A percentile compares a stretch with the other conserved stretches of the same genome.
Evolutionary conservation across 371 early-diverging fungal genomes (phyloP).

Genomic region (Fennellomyces sp.): DNA sequence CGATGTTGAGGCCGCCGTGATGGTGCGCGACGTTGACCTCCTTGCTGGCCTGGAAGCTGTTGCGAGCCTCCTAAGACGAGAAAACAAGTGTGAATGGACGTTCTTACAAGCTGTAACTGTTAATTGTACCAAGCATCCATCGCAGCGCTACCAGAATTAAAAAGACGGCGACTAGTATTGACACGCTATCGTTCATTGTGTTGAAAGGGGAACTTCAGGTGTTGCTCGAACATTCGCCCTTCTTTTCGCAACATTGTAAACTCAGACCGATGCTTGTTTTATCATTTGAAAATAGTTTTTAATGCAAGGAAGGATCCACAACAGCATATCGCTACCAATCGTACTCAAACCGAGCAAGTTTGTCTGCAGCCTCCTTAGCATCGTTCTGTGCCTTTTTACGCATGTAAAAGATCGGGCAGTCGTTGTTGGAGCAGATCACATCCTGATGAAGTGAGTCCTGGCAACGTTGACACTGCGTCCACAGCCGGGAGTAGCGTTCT

Average conservation of each 20-base stretch:
- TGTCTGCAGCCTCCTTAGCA: constrained; percentile 67
- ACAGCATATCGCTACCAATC: background rate
- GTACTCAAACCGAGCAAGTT: background rate
- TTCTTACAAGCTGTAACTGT: background rate
- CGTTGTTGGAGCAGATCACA: constrained; percentile 97
- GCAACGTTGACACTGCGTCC: constrained; percentile 99
- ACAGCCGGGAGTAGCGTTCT: constrained; percentile 84
- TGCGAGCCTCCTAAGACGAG: constrained; percentile 42
- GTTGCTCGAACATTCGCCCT: background rate
- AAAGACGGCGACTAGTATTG: constrained; percentile 73
- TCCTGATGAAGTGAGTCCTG: constrained; percentile 97
- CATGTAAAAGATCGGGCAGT: constrained; percentile 99
- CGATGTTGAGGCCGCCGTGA: constrained; percentile 48
- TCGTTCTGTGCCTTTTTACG: constrained; percentile 98
- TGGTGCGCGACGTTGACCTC: constrained; percentile 43
- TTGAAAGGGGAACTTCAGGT: too few species aligned
- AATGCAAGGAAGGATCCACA: background rate
- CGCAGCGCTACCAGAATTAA: constrained; percentile 73
- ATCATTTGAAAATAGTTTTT: background rate
- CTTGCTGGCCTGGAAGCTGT: constrained; percentile 29
- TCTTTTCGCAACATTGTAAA: too few species aligned
- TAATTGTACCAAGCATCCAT: constrained; percentile 70
- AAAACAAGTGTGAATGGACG: constrained; percentile 9
- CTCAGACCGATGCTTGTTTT: too few species aligned
- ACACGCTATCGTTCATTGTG: constrained; percentile 75